Conservation (phyloP, 148 eudicot genomes). For the Limonium bicolor region DNA sequence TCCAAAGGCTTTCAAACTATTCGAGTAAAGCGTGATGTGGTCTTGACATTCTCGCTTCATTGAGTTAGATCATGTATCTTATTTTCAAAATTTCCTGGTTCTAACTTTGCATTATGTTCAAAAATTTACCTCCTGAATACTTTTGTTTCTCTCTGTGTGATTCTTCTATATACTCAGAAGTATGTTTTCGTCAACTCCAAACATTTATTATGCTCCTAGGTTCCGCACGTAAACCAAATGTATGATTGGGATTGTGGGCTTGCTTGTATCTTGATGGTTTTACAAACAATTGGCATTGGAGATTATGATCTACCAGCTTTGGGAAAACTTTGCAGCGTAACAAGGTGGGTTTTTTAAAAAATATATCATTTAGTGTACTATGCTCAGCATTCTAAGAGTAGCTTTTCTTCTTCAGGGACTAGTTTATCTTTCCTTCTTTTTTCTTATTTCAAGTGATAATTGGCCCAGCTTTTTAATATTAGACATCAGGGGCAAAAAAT, state of each 20-base stretch:
- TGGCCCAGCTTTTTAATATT: too few species aligned
- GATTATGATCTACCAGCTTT: slow-evolving; percentile 39
- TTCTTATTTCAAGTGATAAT: too few species aligned
- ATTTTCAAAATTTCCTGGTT: slow-evolving; percentile 12
- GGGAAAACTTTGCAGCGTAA: slow-evolving; percentile 50
- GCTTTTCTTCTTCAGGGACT: too few species aligned
- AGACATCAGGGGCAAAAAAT: too few species aligned
- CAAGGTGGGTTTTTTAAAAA: slow-evolving; percentile 56
- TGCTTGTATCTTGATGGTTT: slow-evolving; percentile 91
- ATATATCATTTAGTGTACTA: too few species aligned
- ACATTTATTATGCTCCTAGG: slow-evolving; percentile 19
- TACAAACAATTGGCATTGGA: slow-evolving; percentile 49
- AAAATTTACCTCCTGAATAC: background rate
- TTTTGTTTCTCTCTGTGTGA: background rate
- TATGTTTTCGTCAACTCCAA: background rate
- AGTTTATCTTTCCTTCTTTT: too few species aligned
- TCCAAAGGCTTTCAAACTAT: slow-evolving; percentile 14
- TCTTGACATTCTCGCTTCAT: slow-evolving; percentile 32
- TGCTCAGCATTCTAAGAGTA: too few species aligned
- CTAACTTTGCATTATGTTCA: background rate
- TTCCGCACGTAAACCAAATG: slow-evolving; percentile 67
- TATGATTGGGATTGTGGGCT: slow-evolving; percentile 95
- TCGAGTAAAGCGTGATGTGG: slow-evolving; percentile 14
- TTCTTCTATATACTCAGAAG: background rate
- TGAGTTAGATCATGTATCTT: too few species aligned